Evolutionary conservation across 495 filamentous ascomycete species (phyloP).

Genomic region (Endocarpon pusillum): DNA sequence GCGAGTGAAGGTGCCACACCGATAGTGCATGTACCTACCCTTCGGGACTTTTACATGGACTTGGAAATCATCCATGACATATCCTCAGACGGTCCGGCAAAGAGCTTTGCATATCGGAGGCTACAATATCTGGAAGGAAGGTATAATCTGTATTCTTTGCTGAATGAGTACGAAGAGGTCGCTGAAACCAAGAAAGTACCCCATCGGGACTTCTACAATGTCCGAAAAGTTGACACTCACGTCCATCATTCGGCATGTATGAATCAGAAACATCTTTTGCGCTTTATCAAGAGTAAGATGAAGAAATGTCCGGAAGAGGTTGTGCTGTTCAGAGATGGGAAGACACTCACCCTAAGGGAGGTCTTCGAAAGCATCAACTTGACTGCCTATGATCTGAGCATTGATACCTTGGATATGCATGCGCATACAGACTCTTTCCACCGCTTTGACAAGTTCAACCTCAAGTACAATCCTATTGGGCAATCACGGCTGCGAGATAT

Average conservation of each 20-base stretch:
- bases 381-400: slow-evolving; percentile 93
- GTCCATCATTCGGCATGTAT: slow-evolving; percentile 98
- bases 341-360: slow-evolving; percentile 74
- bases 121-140: slow-evolving; percentile 92
- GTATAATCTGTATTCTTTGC: slow-evolving; percentile 77
- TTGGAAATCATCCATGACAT: slow-evolving; percentile 69
- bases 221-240: slow-evolving; percentile 95
- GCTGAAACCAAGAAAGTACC: slow-evolving; percentile 95
- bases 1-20: slow-evolving; percentile 39
- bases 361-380: slow-evolving; percentile 96
- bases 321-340: slow-evolving; percentile 83
- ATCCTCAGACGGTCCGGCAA: slow-evolving; percentile 86
- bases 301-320: slow-evolving; percentile 91
- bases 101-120: slow-evolving; percentile 88
- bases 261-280: slow-evolving; percentile 96
- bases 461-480: slow-evolving; percentile 96
- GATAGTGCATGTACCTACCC: slow-evolving; percentile 63
- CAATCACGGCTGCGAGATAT: slow-evolving; percentile 90
- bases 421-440: slow-evolving; percentile 97
- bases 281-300: slow-evolving; percentile 99
- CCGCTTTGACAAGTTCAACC: slow-evolving; percentile 97
- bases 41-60: slow-evolving; percentile 90
- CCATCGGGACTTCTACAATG: slow-evolving; percentile 97
- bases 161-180: slow-evolving; percentile 95
- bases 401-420: slow-evolving; percentile 98